A percentile compares a stretch with the other conserved stretches of the same genome.
Evolutionary conservation across 495 filamentous ascomycete species (phyloP).

Genomic region (Neurospora sp.): DNA sequence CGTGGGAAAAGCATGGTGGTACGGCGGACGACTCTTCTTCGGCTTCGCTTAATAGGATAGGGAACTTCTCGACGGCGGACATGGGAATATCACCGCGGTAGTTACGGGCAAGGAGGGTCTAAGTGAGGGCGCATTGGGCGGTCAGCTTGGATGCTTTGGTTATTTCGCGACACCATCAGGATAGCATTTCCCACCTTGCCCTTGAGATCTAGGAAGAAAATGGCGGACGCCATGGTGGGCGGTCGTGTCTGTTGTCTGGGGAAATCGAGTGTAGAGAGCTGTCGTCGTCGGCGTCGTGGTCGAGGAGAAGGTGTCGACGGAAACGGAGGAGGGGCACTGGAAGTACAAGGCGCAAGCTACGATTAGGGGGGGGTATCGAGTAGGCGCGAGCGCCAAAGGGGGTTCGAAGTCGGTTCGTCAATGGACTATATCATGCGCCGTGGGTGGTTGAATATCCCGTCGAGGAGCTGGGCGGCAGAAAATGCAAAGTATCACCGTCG

Average conservation of each 20-base stretch:
- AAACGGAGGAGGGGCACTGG: neutral
- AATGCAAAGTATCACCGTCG: neutral
- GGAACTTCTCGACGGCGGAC: conserved; percentile 98
- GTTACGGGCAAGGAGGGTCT: conserved; percentile 97
- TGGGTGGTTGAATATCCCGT: neutral
- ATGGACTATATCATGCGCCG: conserved; percentile 5
- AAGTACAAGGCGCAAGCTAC: neutral
- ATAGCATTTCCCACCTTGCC: conserved; percentile 64
- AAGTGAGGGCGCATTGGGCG: neutral
- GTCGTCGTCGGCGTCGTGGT: neutral
- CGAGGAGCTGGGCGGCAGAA: neutral
- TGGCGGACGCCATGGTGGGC: conserved; percentile 79
- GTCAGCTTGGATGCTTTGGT: neutral
- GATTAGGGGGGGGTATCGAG: neutral
- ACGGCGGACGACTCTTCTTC: conserved; percentile 99
- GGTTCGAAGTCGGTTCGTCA: neutral
- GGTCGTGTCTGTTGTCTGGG: conserved; percentile 6
- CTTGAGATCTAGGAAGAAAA: conserved; percentile 99
- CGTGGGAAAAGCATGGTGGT: conserved; percentile 95
- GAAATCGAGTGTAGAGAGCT: neutral
- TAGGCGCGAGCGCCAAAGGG: neutral
- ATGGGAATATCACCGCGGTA: conserved; percentile 99
- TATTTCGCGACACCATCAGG: neutral
- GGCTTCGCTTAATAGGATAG: conserved; percentile 90
- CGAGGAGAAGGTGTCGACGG: neutral